Evolutionary conservation across 2,329 filamentous ascomycete genomes (phyloP).

Genomic region (Triangularia setosa): DNA sequence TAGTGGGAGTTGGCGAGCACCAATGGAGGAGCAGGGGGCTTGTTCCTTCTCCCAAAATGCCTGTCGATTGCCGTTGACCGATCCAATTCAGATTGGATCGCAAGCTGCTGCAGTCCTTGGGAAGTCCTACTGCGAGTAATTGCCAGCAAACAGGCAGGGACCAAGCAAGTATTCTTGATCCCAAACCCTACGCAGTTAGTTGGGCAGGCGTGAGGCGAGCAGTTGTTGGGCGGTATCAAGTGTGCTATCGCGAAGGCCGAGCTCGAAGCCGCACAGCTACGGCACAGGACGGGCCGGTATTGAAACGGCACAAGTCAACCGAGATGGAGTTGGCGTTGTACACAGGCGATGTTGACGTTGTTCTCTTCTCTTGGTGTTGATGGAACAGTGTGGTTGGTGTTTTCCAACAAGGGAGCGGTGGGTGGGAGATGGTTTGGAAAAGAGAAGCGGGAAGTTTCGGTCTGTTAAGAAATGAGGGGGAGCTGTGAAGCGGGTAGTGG

Average conservation of each 20-base stretch:
- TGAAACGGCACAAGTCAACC: neutral
- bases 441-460: neutral
- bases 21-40: neutral
- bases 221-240: neutral
- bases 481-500: neutral
- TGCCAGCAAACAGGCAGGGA: neutral
- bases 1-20: neutral
- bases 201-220: neutral
- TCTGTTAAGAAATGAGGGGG: neutral
- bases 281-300: neutral
- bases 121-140: neutral
- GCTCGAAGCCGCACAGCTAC: neutral
- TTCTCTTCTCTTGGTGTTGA: neutral
- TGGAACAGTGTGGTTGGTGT: neutral
- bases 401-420: neutral
- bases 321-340: neutral
- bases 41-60: neutral
- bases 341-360: neutral
- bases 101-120: neutral
- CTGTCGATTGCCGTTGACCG: neutral
- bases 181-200: neutral
- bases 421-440: neutral
- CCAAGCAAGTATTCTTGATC: conserved; percentile 4
- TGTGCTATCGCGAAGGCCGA: neutral
- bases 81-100: neutral